phyloP scores from a whole-genome alignment of 352 stramenopile species.

The Halophytophthora polymorphica region DNA sequence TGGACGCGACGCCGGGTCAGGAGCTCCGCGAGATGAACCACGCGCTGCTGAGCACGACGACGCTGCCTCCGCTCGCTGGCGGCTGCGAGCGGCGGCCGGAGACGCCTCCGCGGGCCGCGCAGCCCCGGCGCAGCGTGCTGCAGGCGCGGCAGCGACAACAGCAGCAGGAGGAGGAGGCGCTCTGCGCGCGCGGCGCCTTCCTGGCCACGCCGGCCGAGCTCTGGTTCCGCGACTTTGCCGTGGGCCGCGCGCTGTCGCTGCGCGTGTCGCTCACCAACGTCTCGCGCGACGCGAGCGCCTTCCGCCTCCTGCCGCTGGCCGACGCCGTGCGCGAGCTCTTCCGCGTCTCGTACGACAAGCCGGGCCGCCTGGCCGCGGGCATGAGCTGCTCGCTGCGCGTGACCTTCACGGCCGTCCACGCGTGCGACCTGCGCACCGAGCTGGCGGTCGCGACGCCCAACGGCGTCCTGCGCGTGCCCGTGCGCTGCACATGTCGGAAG shows the following conservation, averaged over 20 bases:
- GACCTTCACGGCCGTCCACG: conserved; percentile 57
- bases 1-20: conserved; percentile 21
- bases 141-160: conserved; percentile 65
- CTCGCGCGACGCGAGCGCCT: conserved; percentile 91
- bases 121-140: conserved; percentile 43
- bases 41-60: conserved; percentile 12
- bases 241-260: conserved; percentile 56
- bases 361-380: conserved; percentile 88
- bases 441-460: conserved; percentile 76
- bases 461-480: conserved; percentile 68
- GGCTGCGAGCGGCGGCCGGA: not conserved
- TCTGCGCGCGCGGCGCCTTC: conserved; percentile 81
- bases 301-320: conserved; percentile 78
- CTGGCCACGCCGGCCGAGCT: conserved; percentile 69
- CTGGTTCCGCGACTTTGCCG: conserved; percentile 90
- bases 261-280: conserved; percentile 88
- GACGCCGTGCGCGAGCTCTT: conserved; percentile 83
- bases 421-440: conserved; percentile 61
- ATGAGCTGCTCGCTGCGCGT: conserved; percentile 76
- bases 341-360: conserved; percentile 82
- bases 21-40: conserved; percentile 36
- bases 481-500: conserved; percentile 84
- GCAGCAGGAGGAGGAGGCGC: too few relatives aligned
- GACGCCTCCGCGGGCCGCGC: too few relatives aligned
- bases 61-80: conserved; percentile 13